Evolutionary conservation across 768 basidiomycete genomes (phyloP), one percentile per base, ranked within the genome.

Genomic region (Suillus ampliporus): DNA sequence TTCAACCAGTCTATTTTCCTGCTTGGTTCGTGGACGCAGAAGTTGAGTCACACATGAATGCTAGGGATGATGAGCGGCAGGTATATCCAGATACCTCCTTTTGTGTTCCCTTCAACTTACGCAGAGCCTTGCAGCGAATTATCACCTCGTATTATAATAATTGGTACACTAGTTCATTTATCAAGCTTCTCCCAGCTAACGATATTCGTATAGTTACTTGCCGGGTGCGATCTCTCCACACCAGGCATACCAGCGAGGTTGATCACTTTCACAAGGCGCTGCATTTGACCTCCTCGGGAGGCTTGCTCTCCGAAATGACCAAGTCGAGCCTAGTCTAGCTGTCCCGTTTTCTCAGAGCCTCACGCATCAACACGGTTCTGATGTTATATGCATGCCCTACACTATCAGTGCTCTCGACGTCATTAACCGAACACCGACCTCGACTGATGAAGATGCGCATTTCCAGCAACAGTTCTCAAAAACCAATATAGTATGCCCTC

Each of bases 1-100:
- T 86, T 28, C 74, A 79, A 51, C 81, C 87, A 8, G 73, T 86
- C 3, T 90, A 89, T 69, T 83, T 87, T 57, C 89, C 89, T 4
- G 82, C 79, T 13, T 90, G 89, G 89, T 76, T 86, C 35, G 72
- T 89, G 35, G 84, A 86, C 65, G 84, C 80, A 10, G 84, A 87
- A 69, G 67, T 86, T 19, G 75, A 82, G 66, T 62, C 71, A 44
- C 63, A 68, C 51, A 52, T 70, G 23, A 35, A 38, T 28, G 54
- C 40, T 40, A 38, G 37, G 6, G 54, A 21, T 40, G 23, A 40
- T 4, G 54, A 40, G 23, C 54, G 54, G 9, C 54, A 56, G 54
- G 54, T 56, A 56, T 40, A 56, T 40, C 19, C 17, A 40, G 13
- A 23, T 8, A 26, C 11, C 10, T 56, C 37, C 26, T 38, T 37